Conservation (phyloP, 345 rosid species). For the Kernera saxatilis region DNA sequence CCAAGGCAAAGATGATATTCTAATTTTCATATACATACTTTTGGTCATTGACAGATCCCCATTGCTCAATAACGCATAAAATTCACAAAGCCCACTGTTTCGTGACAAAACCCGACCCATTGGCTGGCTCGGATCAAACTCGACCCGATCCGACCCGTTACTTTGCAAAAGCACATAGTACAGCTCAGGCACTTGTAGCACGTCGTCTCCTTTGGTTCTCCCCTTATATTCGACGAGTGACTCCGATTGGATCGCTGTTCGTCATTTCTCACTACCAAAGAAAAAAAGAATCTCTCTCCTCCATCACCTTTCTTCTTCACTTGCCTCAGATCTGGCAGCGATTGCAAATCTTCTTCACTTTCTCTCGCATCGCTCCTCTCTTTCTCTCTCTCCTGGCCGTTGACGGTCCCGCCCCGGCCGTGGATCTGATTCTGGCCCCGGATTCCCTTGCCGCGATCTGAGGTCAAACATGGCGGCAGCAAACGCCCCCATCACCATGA, state of each 20-base stretch:
- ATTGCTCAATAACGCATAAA: not conserved
- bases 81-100: not conserved
- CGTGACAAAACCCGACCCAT: slow-evolving; percentile 9
- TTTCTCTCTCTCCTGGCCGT: slow-evolving; percentile 20
- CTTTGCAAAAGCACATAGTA: slow-evolving; percentile 15
- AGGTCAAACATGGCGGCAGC: slow-evolving; percentile 83
- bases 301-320: slow-evolving; percentile 14
- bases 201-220: slow-evolving; percentile 26
- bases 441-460: slow-evolving; percentile 29
- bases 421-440: slow-evolving; percentile 27
- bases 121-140: not conserved
- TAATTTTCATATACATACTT: too few relatives aligned
- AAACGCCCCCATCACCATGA: slow-evolving; percentile 90
- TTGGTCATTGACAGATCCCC: too few relatives aligned
- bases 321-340: slow-evolving; percentile 30
- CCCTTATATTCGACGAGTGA: slow-evolving; percentile 23
- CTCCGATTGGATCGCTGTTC: slow-evolving; percentile 31
- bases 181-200: slow-evolving; percentile 28
- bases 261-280: slow-evolving; percentile 20
- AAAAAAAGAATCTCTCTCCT: slow-evolving; percentile 1
- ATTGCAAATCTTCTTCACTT: not conserved
- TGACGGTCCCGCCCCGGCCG: slow-evolving; percentile 30
- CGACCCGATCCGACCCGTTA: slow-evolving; percentile 12
- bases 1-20: too few relatives aligned
- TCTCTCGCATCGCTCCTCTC: slow-evolving; percentile 14